Evolutionary conservation across 805 yeast genomes (phyloP).

Genomic region (Teunomyces gatunensis): DNA sequence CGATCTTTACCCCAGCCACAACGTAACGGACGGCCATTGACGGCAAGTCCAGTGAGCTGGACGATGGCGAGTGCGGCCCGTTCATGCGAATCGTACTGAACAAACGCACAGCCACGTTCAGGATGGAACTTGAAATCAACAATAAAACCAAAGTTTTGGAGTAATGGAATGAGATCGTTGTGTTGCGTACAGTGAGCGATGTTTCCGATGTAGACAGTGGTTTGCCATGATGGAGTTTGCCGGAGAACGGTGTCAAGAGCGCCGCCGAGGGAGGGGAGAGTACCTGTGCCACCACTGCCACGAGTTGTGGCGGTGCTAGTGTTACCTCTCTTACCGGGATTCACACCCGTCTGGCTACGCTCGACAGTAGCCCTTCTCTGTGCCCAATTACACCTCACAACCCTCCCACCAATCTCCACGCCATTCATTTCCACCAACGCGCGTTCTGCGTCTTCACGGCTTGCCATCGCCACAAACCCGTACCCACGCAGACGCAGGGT

Average conservation of each 20-base stretch:
- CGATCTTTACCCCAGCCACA: constrained; percentile 84
- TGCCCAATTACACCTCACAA: constrained; percentile 87
- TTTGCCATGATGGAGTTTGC: constrained; percentile 79
- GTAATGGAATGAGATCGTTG: constrained; percentile 65
- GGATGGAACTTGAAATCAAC: constrained; percentile 78
- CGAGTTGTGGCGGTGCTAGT: no score
- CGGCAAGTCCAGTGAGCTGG: constrained; percentile 64
- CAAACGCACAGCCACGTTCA: constrained; percentile 86
- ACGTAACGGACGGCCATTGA: constrained; percentile 76
- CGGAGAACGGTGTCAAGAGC: constrained; percentile 44
- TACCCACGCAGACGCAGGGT: constrained; percentile 89
- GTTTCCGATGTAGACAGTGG: constrained; percentile 86
- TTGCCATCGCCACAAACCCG: constrained; percentile 79
- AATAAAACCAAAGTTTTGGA: constrained; percentile 79
- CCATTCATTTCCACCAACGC: constrained; percentile 79
- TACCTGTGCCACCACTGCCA: no score
- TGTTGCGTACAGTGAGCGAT: constrained; percentile 75
- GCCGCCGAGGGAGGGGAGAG: no score
- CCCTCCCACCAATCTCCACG: constrained; percentile 64
- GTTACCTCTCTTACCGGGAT: no score
- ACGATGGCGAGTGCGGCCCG: constrained; percentile 86
- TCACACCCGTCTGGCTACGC: no score
- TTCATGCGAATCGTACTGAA: constrained; percentile 82
- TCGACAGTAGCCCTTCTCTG: no score
- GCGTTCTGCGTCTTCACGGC: constrained; percentile 65